A percentile compares a stretch with the other conserved stretches of the same genome.
These are phyloP conservation scores for Hypoxylon perforatum DNA, from an alignment of 495 filamentous ascomycete genomes.

Conservation along the genomic window DNA sequence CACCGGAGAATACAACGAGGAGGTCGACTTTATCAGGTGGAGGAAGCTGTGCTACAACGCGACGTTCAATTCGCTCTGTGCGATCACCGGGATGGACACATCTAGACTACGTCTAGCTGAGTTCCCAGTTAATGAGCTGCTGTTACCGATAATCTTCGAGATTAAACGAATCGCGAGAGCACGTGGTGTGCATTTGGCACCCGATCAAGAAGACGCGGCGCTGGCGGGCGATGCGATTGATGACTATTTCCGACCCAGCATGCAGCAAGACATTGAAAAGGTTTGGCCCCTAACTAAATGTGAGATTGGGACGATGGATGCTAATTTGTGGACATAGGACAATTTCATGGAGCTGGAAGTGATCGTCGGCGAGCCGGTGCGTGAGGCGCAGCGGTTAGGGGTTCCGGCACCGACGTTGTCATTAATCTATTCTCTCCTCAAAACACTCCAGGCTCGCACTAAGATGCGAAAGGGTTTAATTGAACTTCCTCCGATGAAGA, in stretches of 20 bases:
- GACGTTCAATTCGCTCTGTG: conserved; percentile 57
- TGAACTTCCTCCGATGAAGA: no score
- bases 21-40: conserved; percentile 59
- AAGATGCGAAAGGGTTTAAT: conserved; percentile 49
- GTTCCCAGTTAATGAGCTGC: conserved; percentile 31
- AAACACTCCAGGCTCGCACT: conserved; percentile 54
- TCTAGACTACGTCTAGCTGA: conserved; percentile 43
- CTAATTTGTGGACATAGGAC: conserved; percentile 19
- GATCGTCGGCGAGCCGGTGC: conserved; percentile 63
- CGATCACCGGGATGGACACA: conserved; percentile 63
- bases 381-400: conserved; percentile 55
- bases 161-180: conserved; percentile 31
- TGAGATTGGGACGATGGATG: background rate
- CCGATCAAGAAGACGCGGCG: conserved; percentile 48
- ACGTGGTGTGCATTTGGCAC: conserved; percentile 47
- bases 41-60: conserved; percentile 64
- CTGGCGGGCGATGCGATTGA: conserved; percentile 52
- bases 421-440: conserved; percentile 56
- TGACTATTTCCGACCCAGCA: conserved; percentile 58
- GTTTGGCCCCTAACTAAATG: conserved; percentile 12
- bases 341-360: conserved; percentile 66
- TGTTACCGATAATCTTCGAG: conserved; percentile 41
- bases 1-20: conserved; percentile 38
- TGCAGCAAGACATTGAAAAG: conserved; percentile 60
- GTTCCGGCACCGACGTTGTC: conserved; percentile 59